Conservation (phyloP, 2,329 filamentous ascomycete genomes). For the Leptographium galeiforme region DNA sequence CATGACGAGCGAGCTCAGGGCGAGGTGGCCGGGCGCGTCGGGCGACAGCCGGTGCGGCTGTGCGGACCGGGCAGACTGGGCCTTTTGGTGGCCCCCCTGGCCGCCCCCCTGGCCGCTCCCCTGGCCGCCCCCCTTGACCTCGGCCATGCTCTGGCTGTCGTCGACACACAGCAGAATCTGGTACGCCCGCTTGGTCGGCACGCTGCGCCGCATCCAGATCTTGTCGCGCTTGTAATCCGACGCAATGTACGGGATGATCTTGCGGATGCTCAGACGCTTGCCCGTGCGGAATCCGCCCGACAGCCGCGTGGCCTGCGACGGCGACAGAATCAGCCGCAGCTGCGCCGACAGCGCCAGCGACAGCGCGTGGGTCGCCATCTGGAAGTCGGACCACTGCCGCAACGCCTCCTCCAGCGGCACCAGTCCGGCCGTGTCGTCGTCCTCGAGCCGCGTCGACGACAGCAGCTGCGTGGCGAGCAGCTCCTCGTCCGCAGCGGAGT, state of each 20-base stretch:
- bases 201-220: constrained; percentile 94
- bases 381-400: constrained; percentile 72
- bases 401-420: constrained; percentile 45
- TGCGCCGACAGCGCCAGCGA: constrained; percentile 87
- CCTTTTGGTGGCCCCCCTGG: too few species aligned
- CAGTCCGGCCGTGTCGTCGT: constrained; percentile 25
- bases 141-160: constrained; percentile 88
- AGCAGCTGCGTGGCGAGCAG: constrained; percentile 47
- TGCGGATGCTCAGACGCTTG: constrained; percentile 97
- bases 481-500: constrained; percentile 21
- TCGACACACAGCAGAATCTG: constrained; percentile 97
- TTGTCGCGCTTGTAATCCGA: constrained; percentile 98
- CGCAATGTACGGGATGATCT: constrained; percentile 98
- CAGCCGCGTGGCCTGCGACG: constrained; percentile 89
- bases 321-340: constrained; percentile 85
- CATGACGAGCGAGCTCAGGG: constrained; percentile 88
- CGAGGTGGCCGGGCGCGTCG: constrained; percentile 45
- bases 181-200: constrained; percentile 87
- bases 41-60: neutral
- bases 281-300: constrained; percentile 94
- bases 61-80: too few species aligned
- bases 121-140: constrained; percentile 23
- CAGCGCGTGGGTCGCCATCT: constrained; percentile 69
- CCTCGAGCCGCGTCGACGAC: constrained; percentile 54
- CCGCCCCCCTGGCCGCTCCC: too few species aligned